Evolutionary conservation across 768 basidiomycete species (phyloP), one percentile per base, ranked within the genome.

Genomic region (Leccinum ochraceum): DNA sequence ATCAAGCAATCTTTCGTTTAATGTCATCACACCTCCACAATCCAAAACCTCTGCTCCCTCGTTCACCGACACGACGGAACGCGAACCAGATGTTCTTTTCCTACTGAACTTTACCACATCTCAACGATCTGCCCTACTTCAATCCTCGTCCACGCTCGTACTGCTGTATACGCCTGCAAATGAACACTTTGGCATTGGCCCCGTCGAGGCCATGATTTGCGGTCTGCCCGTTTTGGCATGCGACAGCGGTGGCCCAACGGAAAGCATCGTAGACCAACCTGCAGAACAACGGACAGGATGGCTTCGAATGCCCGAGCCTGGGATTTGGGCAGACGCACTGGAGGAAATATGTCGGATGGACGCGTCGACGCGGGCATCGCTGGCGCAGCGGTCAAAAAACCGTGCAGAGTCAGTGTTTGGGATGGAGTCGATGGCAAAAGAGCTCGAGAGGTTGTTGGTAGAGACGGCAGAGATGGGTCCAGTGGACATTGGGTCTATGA

Each of bases 181-280:
- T 73, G 96, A 99, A 68, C 96, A 99, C 72, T 97, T 98, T 72
- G 97, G 96, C 2, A 98, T 99, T 65, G 95, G 89, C 0, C 96
- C 97, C 2, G 84, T 98, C 3, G 96, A 99, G 73, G 95, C 86
- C 0, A 98, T 98, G 94, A 83, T 86, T 8, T 95, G 91, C 52
- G 93, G 94, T 3, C 73, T 98, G 0, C 94, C 95, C 0, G 89
- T 98, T 1, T 76, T 99, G 20, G 95, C 95, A 0, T 93, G 90
- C 67, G 76, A 92, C 69, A 87, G 84, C 60, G 93, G 92, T 16
- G 96, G 96, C 3, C 97, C 97, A 9, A 91, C 86, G 2, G 97
- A 99, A 76, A 96, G 90, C 57, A 76, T 96, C 30, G 70, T 88
- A n/a, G 77, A 77, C 59, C 46, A 60, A 6, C 74, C 74, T 2